Evolutionary conservation across 1,284 basidiomycete genomes (phyloP), one percentile per base, ranked within the genome.

Genomic region (Clitocybe nebularis): DNA sequence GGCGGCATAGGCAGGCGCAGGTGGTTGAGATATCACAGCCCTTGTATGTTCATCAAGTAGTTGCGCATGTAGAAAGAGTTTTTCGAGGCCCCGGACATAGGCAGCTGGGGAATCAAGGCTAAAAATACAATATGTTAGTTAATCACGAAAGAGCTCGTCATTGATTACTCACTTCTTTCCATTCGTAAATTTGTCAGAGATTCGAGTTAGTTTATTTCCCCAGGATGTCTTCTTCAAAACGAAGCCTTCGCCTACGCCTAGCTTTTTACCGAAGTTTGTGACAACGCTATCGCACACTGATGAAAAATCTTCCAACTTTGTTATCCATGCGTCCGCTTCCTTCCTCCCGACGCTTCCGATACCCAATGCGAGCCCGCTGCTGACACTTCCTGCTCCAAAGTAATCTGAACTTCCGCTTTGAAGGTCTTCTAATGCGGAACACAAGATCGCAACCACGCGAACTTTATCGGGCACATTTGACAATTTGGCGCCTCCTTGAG

Each of bases 161-260:
- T 48, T 19, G 35, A 51, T 34, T 43, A 70, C 83, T 57, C 60
- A 94, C 92, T 87, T 90, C 67, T 92, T 92, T 45, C 84, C 88
- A 51, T 85, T 92, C 28, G 91, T 91, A 56, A 97, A 83, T 62
- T 92, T 90, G 66, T 96, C 93, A 52, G 96, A 77, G 51, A 83
- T 81, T 51, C 89, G 77, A 43, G 82, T 82, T 34, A 95, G 68
- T 60, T 89, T 92, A 48, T 82, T 82, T 34, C 89, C 79, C 90
- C 89, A 92, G 23, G 76, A 79, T 45, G 74, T 79, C 69, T 93
- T 93, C 74, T 89, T 92, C 25, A 78, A 71, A 40, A 82, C 81
- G 54, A 89, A 88, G 8, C 87, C 85, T 66, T 89, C 84, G 45
- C 87, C 84, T 43, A 94, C 81, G 4, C 91, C 85, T 25, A 98